These are phyloP conservation scores for Coemansia nantahalensis DNA, from an alignment of 192 early-diverging fungal species.

Conservation along the genomic window DNA sequence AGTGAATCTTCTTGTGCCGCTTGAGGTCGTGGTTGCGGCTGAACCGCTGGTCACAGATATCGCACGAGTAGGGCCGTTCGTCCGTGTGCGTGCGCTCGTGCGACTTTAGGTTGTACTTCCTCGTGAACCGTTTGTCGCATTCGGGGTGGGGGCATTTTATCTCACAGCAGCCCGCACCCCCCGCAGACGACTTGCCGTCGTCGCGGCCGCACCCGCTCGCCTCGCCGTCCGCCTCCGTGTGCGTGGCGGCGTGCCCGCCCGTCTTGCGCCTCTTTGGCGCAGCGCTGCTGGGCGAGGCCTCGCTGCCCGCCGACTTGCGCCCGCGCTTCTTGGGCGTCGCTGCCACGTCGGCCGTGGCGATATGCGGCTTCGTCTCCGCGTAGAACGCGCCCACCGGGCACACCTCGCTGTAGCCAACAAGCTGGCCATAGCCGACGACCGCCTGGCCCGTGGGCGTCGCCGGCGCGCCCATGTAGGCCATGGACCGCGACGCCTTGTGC, in stretches of 20 bases:
- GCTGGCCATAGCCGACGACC: conserved; percentile 1
- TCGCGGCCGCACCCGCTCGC: conserved; percentile 2
- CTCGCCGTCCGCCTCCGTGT: too few relatives aligned
- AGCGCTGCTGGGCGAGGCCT: neutral
- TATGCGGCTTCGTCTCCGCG: conserved; percentile 7
- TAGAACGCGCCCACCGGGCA: conserved; percentile 11
- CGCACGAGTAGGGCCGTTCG: conserved; percentile 69
- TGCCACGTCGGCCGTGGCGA: neutral
- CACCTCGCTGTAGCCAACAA: neutral
- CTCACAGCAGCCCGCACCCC: conserved; percentile 24
- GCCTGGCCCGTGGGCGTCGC: neutral
- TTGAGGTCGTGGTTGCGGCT: conserved; percentile 77
- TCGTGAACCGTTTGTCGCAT: conserved; percentile 82
- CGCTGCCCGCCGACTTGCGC: neutral
- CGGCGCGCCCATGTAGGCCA: conserved; percentile 8
- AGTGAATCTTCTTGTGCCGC: conserved; percentile 69
- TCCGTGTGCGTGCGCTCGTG: conserved; percentile 79
- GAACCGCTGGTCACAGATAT: conserved; percentile 65
- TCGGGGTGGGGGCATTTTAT: conserved; percentile 64
- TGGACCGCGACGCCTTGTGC: conserved; percentile 19
- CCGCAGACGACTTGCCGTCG: neutral
- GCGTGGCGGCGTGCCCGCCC: neutral
- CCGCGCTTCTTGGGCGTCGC: conserved; percentile 19
- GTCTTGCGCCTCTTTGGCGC: conserved; percentile 25
- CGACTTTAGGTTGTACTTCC: conserved; percentile 84